Evolutionary conservation across 352 stramenopile genomes (phyloP).

Genomic region (Globisporangium apiculatum): DNA sequence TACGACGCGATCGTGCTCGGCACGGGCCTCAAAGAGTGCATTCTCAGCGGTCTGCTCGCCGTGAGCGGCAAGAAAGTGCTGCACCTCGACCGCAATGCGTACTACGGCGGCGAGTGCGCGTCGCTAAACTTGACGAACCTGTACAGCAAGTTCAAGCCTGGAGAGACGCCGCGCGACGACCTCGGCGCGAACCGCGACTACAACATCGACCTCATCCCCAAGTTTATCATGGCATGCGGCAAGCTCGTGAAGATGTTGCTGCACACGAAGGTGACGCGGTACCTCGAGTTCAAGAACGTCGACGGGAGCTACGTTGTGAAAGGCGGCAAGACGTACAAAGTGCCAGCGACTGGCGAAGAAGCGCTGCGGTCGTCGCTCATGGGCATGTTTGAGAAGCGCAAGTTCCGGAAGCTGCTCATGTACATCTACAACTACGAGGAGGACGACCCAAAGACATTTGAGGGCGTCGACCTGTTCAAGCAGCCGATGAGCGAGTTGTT

Average conservation of each 20-base stretch:
- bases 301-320: slow-evolving; percentile 99
- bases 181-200: slow-evolving; percentile 98
- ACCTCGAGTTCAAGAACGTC: slow-evolving; percentile 99
- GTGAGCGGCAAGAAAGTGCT: slow-evolving; percentile 95
- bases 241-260: slow-evolving; percentile 98
- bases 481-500: slow-evolving; percentile 98
- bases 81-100: slow-evolving; percentile 96
- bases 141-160: slow-evolving; percentile 92
- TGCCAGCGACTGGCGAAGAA: slow-evolving; percentile 96
- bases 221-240: slow-evolving; percentile 99
- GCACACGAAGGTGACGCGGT: slow-evolving; percentile 97
- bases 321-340: slow-evolving; percentile 94
- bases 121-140: slow-evolving; percentile 98
- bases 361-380: slow-evolving; percentile 96
- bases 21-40: slow-evolving; percentile 99
- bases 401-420: slow-evolving; percentile 98
- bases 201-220: slow-evolving; percentile 99
- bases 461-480: slow-evolving; percentile 91
- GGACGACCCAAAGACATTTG: slow-evolving; percentile 86
- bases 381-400: slow-evolving; percentile 99
- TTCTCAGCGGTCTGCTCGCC: slow-evolving; percentile 95
- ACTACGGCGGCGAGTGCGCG: slow-evolving; percentile 97
- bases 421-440: slow-evolving; percentile 96
- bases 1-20: slow-evolving; percentile 99
- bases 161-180: slow-evolving; percentile 48